Base-by-base conservation (phyloP, 2,329 filamentous ascomycete species). In the Talaromyces sp. region DNA sequence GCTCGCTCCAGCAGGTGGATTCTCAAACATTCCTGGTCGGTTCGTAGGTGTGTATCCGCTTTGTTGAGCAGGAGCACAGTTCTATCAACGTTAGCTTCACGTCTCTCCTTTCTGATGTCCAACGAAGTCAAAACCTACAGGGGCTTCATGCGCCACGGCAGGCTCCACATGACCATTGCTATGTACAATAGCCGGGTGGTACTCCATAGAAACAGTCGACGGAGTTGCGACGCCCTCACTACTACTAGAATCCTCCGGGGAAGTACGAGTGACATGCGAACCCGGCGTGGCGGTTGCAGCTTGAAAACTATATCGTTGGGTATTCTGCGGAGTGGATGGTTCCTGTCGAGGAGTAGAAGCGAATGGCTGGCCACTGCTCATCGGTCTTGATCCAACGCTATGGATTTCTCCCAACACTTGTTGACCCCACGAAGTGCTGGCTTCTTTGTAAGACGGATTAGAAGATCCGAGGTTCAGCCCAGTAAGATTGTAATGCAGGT, bases 171-270 rank as follows among this genome's bases (percentile, higher is more conserved):
- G 82, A 56, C 79, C 80, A 68, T 78, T 81, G 70, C 79, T 81
- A 60, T 80, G 78, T 65, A 82, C 77, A 67, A 82, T 82, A 22
- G 81, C 78, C 10, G 80, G 81, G 65, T 82, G 78, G 63, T 82
- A 81, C 63, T 82, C 81, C 33, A 79, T 73, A n/a, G 78, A 77
- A 13, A 80, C 76, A 31, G 78, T 81, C 8, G 79, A 81, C 5
- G 81, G 81, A 27, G 81, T 82, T 8, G 79, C 76, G 1, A 82
- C 79, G 16, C 79, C 79, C 66, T 82, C 81, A 63, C 79, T 82
- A 69, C 79, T 82, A 68, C 79, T 82, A 1, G 80, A 81, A 69
- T 81, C 81, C 68, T 82, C 80, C 1, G 81, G 80, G n/a, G 80
- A 81, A 16, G 75, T 78, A 45, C 79, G 76, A 19, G 74, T 70